These are phyloP conservation scores for Amanita muscaria DNA, from an alignment of 768 basidiomycete species.

Conservation along the genomic window DNA sequence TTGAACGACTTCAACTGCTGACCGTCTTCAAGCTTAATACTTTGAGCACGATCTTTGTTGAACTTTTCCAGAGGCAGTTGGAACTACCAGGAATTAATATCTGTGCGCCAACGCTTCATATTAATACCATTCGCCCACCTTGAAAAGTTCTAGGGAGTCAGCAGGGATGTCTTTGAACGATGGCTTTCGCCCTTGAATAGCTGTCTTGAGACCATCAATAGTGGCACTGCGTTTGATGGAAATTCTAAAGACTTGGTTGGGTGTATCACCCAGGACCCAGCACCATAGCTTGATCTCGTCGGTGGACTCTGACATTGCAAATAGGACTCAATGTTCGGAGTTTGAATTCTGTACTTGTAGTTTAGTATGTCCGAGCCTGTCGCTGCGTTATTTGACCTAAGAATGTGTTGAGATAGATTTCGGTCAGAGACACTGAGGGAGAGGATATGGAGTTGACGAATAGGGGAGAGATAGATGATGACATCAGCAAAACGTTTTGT, in stretches of 20 bases:
- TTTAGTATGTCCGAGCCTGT: too few relatives aligned
- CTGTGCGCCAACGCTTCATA: not conserved
- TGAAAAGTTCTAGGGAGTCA: not conserved
- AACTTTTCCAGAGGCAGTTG: not conserved
- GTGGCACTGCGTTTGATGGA: conserved; percentile 1
- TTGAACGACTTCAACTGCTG: not conserved
- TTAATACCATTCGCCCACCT: conserved; percentile 1
- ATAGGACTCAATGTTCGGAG: too few relatives aligned
- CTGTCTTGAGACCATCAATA: conserved; percentile 1
- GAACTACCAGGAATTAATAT: conserved; percentile 1
- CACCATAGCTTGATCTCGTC: too few relatives aligned
- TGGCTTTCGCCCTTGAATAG: not conserved
- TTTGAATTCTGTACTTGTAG: too few relatives aligned
- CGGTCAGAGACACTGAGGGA: too few relatives aligned
- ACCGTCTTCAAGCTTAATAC: not conserved
- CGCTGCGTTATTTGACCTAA: too few relatives aligned
- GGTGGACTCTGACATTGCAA: too few relatives aligned
- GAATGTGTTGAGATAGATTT: too few relatives aligned
- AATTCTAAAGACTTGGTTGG: conserved; percentile 3
- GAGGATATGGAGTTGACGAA: too few relatives aligned
- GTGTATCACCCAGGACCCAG: conserved; percentile 23
- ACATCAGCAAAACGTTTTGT: too few relatives aligned
- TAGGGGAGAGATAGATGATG: too few relatives aligned
- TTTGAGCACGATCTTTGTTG: not conserved
- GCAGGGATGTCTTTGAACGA: not conserved